Percentiles rank a stretch among this genome's conserved stretches.
These are phyloP conservation scores for Solanum piurae DNA, from an alignment of 257 asterid genomes.

Conservation along the genomic window DNA sequence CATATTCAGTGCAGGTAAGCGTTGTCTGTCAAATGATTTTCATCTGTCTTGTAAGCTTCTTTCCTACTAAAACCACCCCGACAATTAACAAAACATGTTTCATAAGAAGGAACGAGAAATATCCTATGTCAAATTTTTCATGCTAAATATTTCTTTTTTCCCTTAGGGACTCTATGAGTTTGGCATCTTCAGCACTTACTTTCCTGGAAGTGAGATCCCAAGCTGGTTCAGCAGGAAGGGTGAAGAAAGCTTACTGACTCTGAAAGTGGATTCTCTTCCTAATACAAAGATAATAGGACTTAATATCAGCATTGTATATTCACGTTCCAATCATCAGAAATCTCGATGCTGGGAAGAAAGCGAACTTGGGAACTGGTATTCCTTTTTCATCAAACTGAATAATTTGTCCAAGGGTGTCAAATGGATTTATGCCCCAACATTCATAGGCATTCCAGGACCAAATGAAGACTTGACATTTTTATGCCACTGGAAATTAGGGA, in stretches of 20 bases:
- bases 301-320: background rate
- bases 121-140: background rate
- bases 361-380: background rate
- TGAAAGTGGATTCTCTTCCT: background rate
- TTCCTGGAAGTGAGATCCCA: slow-evolving; percentile 3
- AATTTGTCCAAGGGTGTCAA: background rate
- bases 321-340: background rate
- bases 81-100: background rate
- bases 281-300: background rate
- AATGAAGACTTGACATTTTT: background rate
- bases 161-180: slow-evolving; percentile 3
- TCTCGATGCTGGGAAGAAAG: background rate
- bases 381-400: background rate
- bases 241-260: background rate
- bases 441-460: slow-evolving; percentile 7
- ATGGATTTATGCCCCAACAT: slow-evolving; percentile 8
- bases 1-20: background rate
- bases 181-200: slow-evolving; percentile 4
- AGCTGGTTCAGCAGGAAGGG: background rate
- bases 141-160: background rate
- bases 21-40: background rate
- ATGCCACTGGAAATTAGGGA: slow-evolving; percentile 6
- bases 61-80: background rate
- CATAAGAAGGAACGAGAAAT: background rate
- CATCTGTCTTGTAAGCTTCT: background rate